These are phyloP conservation scores for Nemania sp. DNA, from an alignment of 2,329 filamentous ascomycete genomes.

Conservation along the genomic window DNA sequence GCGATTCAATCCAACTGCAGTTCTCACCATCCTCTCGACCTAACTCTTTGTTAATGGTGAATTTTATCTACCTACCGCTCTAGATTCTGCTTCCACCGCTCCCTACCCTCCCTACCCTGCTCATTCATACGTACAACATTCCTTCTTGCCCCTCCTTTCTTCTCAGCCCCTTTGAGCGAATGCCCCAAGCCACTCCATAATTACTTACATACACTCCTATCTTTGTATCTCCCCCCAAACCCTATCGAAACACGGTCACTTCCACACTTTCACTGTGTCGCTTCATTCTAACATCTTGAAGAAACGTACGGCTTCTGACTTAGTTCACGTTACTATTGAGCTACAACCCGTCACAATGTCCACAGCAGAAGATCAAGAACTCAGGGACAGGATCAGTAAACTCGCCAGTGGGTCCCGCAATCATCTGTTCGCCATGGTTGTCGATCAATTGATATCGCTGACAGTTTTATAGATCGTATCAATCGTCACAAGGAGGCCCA, in stretches of 20 bases:
- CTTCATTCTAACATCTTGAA: neutral
- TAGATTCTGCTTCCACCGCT: neutral
- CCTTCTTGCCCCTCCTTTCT: too few relatives aligned
- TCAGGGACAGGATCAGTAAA: slow-evolving; percentile 58
- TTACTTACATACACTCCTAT: neutral
- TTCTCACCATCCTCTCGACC: slow-evolving; percentile 1
- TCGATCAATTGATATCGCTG: slow-evolving; percentile 12
- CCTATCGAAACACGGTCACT: neutral
- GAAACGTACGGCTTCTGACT: slow-evolving; percentile 19
- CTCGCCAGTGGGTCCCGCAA: slow-evolving; percentile 50
- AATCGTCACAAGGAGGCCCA: slow-evolving; percentile 74
- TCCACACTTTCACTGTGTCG: neutral
- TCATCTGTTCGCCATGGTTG: neutral
- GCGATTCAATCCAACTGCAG: neutral
- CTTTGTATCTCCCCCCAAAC: neutral
- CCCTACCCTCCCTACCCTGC: neutral
- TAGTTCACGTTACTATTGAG: slow-evolving; percentile 21
- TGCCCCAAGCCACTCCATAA: neutral
- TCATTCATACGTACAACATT: too few relatives aligned
- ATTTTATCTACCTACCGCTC: slow-evolving; percentile 12
- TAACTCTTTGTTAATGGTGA: slow-evolving; percentile 20
- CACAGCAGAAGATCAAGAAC: slow-evolving; percentile 52
- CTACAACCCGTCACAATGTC: slow-evolving; percentile 32
- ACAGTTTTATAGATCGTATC: slow-evolving; percentile 67
- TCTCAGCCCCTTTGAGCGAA: slow-evolving; percentile 6